Evolutionary conservation across 2,329 filamentous ascomycete species (phyloP).

Genomic region (Aspergillus pseudoterreus): DNA sequence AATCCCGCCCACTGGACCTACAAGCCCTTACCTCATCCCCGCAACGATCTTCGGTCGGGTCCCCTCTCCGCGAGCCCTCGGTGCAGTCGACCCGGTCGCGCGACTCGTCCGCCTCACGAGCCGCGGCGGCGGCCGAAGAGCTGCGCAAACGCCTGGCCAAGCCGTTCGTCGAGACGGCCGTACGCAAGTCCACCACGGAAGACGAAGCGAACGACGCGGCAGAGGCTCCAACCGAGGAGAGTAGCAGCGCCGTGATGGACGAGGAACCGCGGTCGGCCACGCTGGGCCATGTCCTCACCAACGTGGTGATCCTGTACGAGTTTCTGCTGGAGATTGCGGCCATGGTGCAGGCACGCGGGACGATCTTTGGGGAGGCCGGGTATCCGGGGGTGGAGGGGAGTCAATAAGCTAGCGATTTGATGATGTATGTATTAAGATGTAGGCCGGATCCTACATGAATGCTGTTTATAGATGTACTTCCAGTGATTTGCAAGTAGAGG

Average conservation of each 20-base stretch:
- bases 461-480: no score
- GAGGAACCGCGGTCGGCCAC: constrained; percentile 52
- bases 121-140: constrained; percentile 23
- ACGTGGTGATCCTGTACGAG: constrained; percentile 73
- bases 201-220: constrained; percentile 3
- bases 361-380: constrained; percentile 71
- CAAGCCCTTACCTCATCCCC: constrained; percentile 15
- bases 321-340: constrained; percentile 75
- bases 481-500: no score
- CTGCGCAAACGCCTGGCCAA: constrained; percentile 33
- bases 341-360: constrained; percentile 69
- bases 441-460: neutral
- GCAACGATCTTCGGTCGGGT: constrained; percentile 16
- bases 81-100: constrained; percentile 21
- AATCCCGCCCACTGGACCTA: constrained; percentile 11
- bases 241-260: constrained; percentile 15
- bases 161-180: constrained; percentile 22
- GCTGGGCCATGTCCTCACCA: constrained; percentile 75
- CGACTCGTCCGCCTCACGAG: constrained; percentile 21
- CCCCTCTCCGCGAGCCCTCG: constrained; percentile 21
- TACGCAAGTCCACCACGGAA: neutral
- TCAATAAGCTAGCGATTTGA: neutral
- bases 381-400: constrained; percentile 39
- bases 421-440: neutral
- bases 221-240: constrained; percentile 7